Evolutionary conservation across 2,329 filamentous ascomycete species (phyloP).

Genomic region (Clonostachys rhizophaga): DNA sequence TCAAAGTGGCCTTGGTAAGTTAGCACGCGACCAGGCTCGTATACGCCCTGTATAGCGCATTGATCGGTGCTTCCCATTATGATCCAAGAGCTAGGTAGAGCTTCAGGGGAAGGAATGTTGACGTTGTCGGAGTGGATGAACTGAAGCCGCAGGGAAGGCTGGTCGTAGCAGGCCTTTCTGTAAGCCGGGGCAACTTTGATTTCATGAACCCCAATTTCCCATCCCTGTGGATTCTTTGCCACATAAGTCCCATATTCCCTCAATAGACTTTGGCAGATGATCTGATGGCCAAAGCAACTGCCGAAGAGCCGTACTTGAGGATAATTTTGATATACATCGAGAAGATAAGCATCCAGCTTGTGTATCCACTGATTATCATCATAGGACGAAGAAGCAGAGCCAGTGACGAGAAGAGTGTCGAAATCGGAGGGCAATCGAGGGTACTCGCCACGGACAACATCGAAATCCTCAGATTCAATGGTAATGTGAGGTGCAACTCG

Average conservation of each 20-base stretch:
- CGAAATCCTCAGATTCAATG: slow-evolving; percentile 21
- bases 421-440: slow-evolving; percentile 18
- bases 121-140: slow-evolving; percentile 29
- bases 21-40: slow-evolving; percentile 27
- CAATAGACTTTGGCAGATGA: slow-evolving; percentile 29
- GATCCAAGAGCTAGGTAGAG: slow-evolving; percentile 8
- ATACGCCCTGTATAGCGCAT: slow-evolving; percentile 31
- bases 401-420: slow-evolving; percentile 30
- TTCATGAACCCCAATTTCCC: slow-evolving; percentile 21
- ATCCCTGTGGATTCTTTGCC: slow-evolving; percentile 17
- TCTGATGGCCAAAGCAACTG: slow-evolving; percentile 36
- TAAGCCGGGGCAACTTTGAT: slow-evolving; percentile 14
- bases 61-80: slow-evolving; percentile 14
- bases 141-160: slow-evolving; percentile 15
- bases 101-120: slow-evolving; percentile 2
- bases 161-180: not conserved
- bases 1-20: slow-evolving; percentile 37
- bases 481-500: slow-evolving; percentile 4
- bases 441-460: slow-evolving; percentile 25
- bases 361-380: slow-evolving; percentile 13
- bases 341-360: slow-evolving; percentile 11
- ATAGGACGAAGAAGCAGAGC: slow-evolving; percentile 26
- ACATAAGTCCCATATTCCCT: slow-evolving; percentile 14
- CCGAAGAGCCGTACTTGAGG: slow-evolving; percentile 29
- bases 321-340: slow-evolving; percentile 15